Evolutionary conservation across 176 grass and related monocot genomes (phyloP), one percentile per base, ranked within the genome.

Genomic region (Hyparrhenia diplandra): DNA sequence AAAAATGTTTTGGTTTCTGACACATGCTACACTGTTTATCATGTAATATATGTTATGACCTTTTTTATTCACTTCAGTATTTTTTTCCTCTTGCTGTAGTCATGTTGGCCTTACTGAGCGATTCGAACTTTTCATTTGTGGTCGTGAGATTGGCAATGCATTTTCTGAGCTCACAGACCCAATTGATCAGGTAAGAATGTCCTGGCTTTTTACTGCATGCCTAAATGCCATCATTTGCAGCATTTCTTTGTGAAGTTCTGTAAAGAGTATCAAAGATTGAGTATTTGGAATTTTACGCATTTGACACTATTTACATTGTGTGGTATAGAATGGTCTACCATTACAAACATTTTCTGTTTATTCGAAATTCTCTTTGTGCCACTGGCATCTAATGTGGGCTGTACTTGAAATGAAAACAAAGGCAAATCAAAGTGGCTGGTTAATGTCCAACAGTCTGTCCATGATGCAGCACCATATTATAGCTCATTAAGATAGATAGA

Each of bases 131-230:
- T 99, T 90, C 49, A 82, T 99, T 70, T 99, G 90, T 90, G 96
- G 96, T 25, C 92, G 90, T 87, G 96, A 99, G 81, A 93, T 99
- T 91, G 92, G 90, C 77, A 99, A 99, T 90, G 96, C 96, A 30
- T 99, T 99, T 88, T 99, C 90, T 70, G 96, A 99, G 83, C 96
- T 99, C 71, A 99, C 96, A 46, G 92, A 99, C 83, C 96, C 96
- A 47, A 87, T 99, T 73, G 96, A 99, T 88, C 96, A 95, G 88
- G 96, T 99, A 75, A 47, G 51, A 41, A 45, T 82, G 29, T 65
- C 69, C 76, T 57, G 10, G 54, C 55, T 70, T 66, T 27, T 39
- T 85, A 37, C 60, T 67, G 71, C 41, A 13, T 51, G 64, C 28
- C 13, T 30, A 76, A 85, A 28, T 45, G 14, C 36, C 45, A 68